These are phyloP conservation scores for Colletotrichum cordylinicola DNA, from an alignment of 2,329 filamentous ascomycete genomes.

Conservation along the genomic window DNA sequence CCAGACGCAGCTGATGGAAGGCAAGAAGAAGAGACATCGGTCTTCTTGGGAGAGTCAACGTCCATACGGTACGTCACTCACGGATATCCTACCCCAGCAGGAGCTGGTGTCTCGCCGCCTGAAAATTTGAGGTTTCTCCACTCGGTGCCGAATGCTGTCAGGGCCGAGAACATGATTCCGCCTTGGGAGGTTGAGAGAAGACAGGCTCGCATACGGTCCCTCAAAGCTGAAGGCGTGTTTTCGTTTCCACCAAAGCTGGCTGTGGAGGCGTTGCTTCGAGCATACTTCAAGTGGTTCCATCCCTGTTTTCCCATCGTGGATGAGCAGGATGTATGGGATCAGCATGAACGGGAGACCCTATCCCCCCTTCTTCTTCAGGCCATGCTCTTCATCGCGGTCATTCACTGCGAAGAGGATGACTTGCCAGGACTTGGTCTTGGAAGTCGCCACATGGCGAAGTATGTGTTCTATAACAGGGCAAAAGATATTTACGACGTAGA, in stretches of 20 bases:
- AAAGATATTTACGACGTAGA: neutral
- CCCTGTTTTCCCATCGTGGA: neutral
- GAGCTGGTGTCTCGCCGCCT: neutral
- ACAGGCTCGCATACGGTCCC: neutral
- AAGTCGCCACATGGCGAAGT: neutral
- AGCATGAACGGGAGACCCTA: accelerated
- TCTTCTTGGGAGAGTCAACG: neutral
- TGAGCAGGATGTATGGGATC: neutral
- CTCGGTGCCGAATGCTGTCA: neutral
- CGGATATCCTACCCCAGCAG: neutral
- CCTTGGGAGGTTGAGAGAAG: neutral
- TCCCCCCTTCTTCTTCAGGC: neutral
- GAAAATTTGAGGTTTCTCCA: neutral
- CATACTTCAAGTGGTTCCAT: neutral
- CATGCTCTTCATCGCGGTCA: neutral
- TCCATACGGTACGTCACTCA: neutral
- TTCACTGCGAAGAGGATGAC: neutral
- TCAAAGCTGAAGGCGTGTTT: neutral
- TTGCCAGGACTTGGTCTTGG: neutral
- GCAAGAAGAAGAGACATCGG: neutral
- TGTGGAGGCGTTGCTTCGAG: neutral
- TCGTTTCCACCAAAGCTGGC: neutral
- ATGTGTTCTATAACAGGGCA: neutral
- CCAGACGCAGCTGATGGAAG: neutral
- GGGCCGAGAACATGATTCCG: neutral